These are phyloP conservation scores for Trichoderma sp. DNA, from an alignment of 2,329 filamentous ascomycete species.

Conservation along the genomic window DNA sequence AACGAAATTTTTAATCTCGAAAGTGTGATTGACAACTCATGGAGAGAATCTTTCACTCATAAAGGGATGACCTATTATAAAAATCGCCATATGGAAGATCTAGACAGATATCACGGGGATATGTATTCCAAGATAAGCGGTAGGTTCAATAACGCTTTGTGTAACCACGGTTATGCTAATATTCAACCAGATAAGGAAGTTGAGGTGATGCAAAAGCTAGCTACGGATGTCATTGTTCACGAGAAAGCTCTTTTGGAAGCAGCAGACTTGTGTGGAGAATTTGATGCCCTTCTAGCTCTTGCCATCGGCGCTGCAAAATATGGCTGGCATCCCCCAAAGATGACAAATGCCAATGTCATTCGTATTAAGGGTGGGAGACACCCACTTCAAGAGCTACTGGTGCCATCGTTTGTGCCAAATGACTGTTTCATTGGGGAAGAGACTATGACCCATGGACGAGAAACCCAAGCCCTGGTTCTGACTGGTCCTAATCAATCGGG, in stretches of 20 bases:
- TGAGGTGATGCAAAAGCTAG: slow-evolving; percentile 79
- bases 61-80: slow-evolving; percentile 82
- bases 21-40: slow-evolving; percentile 59
- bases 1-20: slow-evolving; percentile 67
- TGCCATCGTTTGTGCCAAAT: slow-evolving; percentile 82
- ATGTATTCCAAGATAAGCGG: slow-evolving; percentile 82
- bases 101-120: slow-evolving; percentile 83
- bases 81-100: slow-evolving; percentile 75
- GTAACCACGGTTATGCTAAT: background rate
- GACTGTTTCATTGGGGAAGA: slow-evolving; percentile 70
- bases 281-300: slow-evolving; percentile 84
- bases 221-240: slow-evolving; percentile 69
- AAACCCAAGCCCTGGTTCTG: slow-evolving; percentile 70
- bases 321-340: slow-evolving; percentile 68
- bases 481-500: slow-evolving; percentile 97
- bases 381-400: slow-evolving; percentile 81
- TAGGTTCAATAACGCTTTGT: slow-evolving; percentile 44
- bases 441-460: slow-evolving; percentile 21
- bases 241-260: slow-evolving; percentile 67
- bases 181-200: slow-evolving; percentile 73
- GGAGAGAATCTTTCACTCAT: slow-evolving; percentile 78
- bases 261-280: slow-evolving; percentile 83
- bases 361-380: slow-evolving; percentile 80
- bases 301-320: slow-evolving; percentile 77
- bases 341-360: slow-evolving; percentile 72